Conservation (phyloP, 2,329 filamentous ascomycete species). For the Colletotrichum sp. region DNA sequence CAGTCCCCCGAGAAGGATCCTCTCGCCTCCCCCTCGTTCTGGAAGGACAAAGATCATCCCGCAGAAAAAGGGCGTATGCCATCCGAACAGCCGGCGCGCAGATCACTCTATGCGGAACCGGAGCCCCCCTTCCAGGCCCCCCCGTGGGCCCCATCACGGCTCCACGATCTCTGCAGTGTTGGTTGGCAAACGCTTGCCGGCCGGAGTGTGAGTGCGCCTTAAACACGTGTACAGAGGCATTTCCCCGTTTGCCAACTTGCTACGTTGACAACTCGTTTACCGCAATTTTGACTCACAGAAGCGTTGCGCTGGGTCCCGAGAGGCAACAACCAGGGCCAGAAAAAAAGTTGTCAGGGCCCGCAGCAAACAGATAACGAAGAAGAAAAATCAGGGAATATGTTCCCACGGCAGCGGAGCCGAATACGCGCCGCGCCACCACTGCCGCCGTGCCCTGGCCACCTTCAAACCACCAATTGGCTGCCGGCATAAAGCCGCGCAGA, state of each 20-base stretch:
- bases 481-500: not conserved
- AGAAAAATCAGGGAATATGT: not conserved
- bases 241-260: not conserved
- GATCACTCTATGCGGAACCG: constrained; percentile 15
- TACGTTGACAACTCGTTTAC: not conserved
- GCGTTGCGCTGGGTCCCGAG: not conserved
- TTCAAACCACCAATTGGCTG: not conserved
- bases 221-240: not conserved
- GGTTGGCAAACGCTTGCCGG: not conserved
- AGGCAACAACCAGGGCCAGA: not conserved
- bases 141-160: not conserved
- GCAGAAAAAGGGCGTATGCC: not conserved
- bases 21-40: not conserved
- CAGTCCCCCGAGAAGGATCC: not conserved
- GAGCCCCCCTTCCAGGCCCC: not conserved
- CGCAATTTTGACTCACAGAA: not conserved
- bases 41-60: not conserved
- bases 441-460: not conserved
- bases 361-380: not conserved
- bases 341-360: not conserved
- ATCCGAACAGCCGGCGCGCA: constrained; percentile 9
- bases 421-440: not conserved
- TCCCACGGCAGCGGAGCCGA: not conserved
- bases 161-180: not conserved
- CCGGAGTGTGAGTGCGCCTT: not conserved